These are phyloP conservation scores for Phytophthora pinifolia DNA, from an alignment of 352 stramenopile genomes.

Conservation along the genomic window DNA sequence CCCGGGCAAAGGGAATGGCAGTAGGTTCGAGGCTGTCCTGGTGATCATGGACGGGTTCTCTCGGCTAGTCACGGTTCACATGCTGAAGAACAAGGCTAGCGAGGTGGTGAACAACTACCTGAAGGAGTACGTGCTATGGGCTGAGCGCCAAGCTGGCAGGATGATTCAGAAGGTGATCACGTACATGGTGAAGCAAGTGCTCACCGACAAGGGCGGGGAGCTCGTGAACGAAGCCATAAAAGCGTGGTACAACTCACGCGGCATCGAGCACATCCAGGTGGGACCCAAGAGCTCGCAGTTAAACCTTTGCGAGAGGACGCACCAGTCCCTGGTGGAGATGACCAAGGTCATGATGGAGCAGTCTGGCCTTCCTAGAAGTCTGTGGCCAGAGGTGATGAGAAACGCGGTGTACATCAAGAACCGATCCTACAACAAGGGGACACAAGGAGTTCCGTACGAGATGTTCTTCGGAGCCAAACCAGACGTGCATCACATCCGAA, in stretches of 20 bases:
- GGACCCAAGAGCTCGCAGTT: slow-evolving; percentile 11
- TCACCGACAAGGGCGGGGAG: too few species aligned
- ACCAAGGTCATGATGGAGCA: slow-evolving; percentile 9
- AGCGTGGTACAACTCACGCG: slow-evolving; percentile 3
- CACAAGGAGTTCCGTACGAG: slow-evolving; percentile 10
- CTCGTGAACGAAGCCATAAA: slow-evolving; percentile 6
- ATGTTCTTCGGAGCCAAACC: slow-evolving; percentile 13
- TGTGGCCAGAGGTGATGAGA: slow-evolving; percentile 1
- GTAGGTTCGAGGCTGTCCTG: too few species aligned
- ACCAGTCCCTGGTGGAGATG: slow-evolving; percentile 7
- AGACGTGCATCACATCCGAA: slow-evolving; percentile 15
- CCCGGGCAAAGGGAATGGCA: too few species aligned
- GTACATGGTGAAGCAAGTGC: too few species aligned
- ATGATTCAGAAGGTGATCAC: too few species aligned
- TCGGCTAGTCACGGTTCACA: slow-evolving; percentile 9
- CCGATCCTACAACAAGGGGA: slow-evolving; percentile 10
- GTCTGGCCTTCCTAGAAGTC: slow-evolving; percentile 6
- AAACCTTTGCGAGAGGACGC: slow-evolving; percentile 9
- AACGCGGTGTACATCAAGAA: slow-evolving; percentile 19
- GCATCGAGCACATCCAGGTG: slow-evolving; percentile 9
- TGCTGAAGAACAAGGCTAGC: slow-evolving; percentile 1
- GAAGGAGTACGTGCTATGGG: not conserved
- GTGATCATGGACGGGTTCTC: slow-evolving; percentile 17
- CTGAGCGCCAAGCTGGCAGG: too few species aligned
- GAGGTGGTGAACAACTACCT: slow-evolving; percentile 1